These are phyloP conservation scores for Sarocladiaceae sp. DNA, from an alignment of 2,329 filamentous ascomycete genomes.

Conservation along the genomic window DNA sequence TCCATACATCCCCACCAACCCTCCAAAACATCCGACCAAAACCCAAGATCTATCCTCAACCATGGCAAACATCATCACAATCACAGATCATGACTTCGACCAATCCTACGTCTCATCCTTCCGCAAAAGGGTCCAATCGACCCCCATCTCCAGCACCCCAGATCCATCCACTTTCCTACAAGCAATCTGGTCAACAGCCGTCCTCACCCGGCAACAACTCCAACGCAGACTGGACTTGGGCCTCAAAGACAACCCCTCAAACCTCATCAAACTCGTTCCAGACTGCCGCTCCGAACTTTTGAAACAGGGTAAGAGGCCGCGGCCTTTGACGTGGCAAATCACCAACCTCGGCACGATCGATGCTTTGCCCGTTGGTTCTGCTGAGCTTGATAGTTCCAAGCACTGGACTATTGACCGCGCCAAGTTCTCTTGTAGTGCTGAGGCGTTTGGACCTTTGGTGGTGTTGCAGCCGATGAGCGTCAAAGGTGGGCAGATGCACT, in stretches of 20 bases:
- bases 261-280: background rate
- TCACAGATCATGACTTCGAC: background rate
- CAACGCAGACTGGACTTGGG: background rate
- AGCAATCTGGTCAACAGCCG: background rate
- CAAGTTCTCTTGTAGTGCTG: background rate
- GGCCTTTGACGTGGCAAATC: background rate
- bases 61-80: background rate
- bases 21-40: background rate
- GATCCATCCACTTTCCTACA: no score
- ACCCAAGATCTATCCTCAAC: background rate
- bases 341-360: background rate
- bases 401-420: background rate
- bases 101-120: background rate
- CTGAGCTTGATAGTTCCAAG: background rate
- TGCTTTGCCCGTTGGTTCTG: background rate
- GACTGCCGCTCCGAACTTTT: background rate
- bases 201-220: background rate
- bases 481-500: background rate
- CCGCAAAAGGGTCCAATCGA: background rate
- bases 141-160: background rate
- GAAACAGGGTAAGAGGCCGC: background rate
- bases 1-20: constrained; percentile 13
- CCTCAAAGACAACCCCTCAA: background rate
- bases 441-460: background rate
- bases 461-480: background rate